Base-by-base conservation (phyloP, 1,284 basidiomycete genomes). In the Pyrrhoderma noxium region DNA sequence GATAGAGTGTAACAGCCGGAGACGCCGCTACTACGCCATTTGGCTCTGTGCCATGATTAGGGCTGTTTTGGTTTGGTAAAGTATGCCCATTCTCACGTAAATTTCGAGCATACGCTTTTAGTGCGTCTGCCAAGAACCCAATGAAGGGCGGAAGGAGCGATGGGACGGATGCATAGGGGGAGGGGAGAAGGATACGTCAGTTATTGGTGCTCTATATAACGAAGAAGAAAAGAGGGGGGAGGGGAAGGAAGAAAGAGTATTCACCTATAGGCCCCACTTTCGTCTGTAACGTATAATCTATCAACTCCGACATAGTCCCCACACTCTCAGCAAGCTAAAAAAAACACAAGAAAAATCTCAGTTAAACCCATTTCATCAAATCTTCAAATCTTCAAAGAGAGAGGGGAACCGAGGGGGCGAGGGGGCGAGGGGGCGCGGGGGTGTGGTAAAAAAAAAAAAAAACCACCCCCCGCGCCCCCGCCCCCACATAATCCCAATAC, bases 261-360 rank as follows among this genome's bases (percentile, higher is more conserved):
- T n/a, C n/a, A n/a, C n/a, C 80, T 59, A 76, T 63, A 27, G 85
- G 83, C 27, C 86, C 85, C 9, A 82, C 61, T 0, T 66, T 51
- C 5, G 67, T 64, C 35, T 79, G 73, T 27, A 60, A 72, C n/a
- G 82, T 77, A 61, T 75, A 87, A 8, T 73, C 60, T 47, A 89
- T 86, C 49, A 89, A 70, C 57, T 89, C 85, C 34, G 75, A 69
- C 86, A 89, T 87, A 51, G 81, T 76, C 42, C 73, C 75, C 2
- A 88, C 82, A 60, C 82, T 86, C 64, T 89, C 86, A 37, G 85
- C 85, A 52, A 86, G 67, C 82, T 85, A 58, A 3, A 52, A 56
- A n/a, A n/a, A n/a, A 55, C 46, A 27, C 43, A 50, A 2, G 14
- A 21, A 8, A 40, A 23, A 45, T 43, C 31, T n/a, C n/a, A n/a